These are phyloP conservation scores for Cyberlindnera saturnus DNA, from an alignment of 805 yeast species.

Conservation along the genomic window DNA sequence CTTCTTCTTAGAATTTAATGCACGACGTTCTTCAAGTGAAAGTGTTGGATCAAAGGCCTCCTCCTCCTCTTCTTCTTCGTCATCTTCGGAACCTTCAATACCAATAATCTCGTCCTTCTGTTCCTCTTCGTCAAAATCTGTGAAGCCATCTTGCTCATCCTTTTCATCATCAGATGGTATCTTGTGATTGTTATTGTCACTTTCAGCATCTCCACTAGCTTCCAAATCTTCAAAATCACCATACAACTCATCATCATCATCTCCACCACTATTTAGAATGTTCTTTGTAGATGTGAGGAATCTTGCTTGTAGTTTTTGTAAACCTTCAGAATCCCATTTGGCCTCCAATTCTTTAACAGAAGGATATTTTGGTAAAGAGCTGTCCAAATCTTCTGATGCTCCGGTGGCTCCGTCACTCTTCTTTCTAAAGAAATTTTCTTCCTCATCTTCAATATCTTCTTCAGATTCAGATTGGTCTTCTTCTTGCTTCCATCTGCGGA, in stretches of 20 bases:
- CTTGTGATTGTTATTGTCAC: conserved; percentile 19
- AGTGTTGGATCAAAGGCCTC: conserved; percentile 30
- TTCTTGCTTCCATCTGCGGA: conserved; percentile 64
- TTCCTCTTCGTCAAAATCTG: conserved; percentile 32
- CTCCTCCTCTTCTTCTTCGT: conserved; percentile 29
- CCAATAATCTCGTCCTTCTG: conserved; percentile 27
- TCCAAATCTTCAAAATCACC: conserved; percentile 56
- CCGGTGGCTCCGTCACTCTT: conserved; percentile 32
- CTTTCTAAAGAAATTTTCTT: conserved; percentile 53
- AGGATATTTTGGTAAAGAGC: conserved; percentile 31
- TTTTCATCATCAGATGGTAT: conserved; percentile 23
- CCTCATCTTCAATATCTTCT: conserved; percentile 33
- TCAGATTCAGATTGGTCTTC: conserved; percentile 38
- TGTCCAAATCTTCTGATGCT: conserved; percentile 31
- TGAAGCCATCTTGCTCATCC: conserved; percentile 37
- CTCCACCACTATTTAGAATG: conserved; percentile 29
- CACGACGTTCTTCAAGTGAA: conserved; percentile 70
- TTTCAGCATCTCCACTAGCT: conserved; percentile 22
- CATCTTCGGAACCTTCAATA: neutral
- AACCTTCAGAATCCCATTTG: conserved; percentile 42
- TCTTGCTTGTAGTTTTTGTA: conserved; percentile 37
- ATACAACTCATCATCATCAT: conserved; percentile 42
- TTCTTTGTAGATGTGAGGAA: conserved; percentile 50
- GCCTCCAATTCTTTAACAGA: conserved; percentile 36
- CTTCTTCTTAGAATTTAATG: conserved; percentile 79